Conservation (phyloP, 148 eudicot species). For the Silene uniflora region DNA sequence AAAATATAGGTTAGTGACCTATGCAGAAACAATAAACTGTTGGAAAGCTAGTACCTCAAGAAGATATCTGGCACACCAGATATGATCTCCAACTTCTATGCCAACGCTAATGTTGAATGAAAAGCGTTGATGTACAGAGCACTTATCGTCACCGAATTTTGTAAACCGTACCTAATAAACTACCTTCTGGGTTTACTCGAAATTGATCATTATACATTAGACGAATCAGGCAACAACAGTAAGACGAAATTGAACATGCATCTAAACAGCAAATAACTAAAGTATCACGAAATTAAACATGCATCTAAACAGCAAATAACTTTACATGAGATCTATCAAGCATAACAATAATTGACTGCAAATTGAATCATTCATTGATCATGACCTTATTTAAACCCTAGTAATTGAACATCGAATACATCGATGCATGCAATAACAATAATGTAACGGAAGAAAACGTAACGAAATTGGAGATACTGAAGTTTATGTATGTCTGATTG, state of each 20-base stretch:
- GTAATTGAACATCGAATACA: no score
- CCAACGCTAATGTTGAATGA: constrained; percentile 51
- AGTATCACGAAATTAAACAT: no score
- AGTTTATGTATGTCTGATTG: constrained; percentile 9
- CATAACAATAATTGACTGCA: not conserved
- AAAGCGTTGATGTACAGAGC: no score
- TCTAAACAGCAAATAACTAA: not conserved
- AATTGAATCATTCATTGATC: not conserved
- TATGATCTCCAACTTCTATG: constrained; percentile 93
- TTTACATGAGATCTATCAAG: not conserved
- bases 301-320: no score
- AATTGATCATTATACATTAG: not conserved
- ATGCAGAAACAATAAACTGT: no score
- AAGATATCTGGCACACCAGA: constrained; percentile 92
- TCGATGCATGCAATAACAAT: not conserved
- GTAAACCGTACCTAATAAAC: not conserved
- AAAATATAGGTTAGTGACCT: no score
- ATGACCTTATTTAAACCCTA: no score
- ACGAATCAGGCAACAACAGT: not conserved
- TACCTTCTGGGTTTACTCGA: not conserved
- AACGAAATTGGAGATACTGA: not conserved
- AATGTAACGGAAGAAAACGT: not conserved
- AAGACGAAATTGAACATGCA: not conserved
- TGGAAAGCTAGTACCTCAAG: constrained; percentile 61
- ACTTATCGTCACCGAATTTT: no score